Percentiles rank a stretch among this genome's conserved stretches.
Conservation (phyloP, 768 basidiomycete genomes). For the Mrakia hoshinonis region DNA sequence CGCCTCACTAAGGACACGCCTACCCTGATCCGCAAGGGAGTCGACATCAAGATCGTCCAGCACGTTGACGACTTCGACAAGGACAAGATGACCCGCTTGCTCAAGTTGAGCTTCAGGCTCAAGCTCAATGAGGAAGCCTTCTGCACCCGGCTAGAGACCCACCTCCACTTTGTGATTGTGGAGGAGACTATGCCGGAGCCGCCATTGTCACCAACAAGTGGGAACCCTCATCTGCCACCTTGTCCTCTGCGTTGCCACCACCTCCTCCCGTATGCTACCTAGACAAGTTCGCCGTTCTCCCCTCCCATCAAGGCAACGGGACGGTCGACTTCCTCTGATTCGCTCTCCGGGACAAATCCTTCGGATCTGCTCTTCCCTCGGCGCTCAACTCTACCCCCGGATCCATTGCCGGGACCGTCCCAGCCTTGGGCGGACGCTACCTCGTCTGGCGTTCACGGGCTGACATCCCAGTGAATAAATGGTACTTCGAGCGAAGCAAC, state of each 20-base stretch:
- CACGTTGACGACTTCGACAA: constrained; percentile 58
- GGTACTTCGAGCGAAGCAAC: constrained; percentile 94
- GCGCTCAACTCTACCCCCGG: constrained; percentile 87
- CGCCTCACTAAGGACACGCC: constrained; percentile 80
- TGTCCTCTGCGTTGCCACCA: not conserved
- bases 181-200: constrained; percentile 90
- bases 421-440: constrained; percentile 60
- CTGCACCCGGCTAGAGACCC: constrained; percentile 63
- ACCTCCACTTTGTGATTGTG: constrained; percentile 87
- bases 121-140: constrained; percentile 64
- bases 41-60: constrained; percentile 75
- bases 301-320: constrained; percentile 79
- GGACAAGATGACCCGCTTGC: constrained; percentile 60
- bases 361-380: constrained; percentile 85
- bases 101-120: constrained; percentile 78
- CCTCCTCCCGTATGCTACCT: constrained; percentile 64
- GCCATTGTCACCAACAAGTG: constrained; percentile 73
- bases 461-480: constrained; percentile 94
- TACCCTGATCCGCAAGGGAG: constrained; percentile 78
- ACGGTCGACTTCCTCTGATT: constrained; percentile 99
- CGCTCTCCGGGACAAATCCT: constrained; percentile 94
- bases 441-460: constrained; percentile 90
- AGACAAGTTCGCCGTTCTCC: constrained; percentile 96
- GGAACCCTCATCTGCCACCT: constrained; percentile 29
- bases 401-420: constrained; percentile 74